Conservation (phyloP, 495 filamentous ascomycete species). For the Parathielavia appendiculata region DNA sequence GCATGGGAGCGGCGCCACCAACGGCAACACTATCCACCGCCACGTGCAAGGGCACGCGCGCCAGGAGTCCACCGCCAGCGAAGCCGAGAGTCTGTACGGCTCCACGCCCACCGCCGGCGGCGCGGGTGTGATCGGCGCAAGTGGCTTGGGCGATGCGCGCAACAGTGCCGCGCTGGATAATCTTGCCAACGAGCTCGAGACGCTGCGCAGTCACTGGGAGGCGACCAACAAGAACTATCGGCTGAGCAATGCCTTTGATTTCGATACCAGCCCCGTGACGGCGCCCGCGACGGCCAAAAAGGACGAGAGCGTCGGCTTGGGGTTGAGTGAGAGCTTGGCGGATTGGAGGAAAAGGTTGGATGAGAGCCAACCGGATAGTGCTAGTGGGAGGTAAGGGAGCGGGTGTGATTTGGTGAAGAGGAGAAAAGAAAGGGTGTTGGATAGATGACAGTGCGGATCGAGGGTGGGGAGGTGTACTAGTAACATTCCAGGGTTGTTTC, state of each 20-base stretch:
- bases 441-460: not conserved
- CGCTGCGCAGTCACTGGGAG: conserved; percentile 87
- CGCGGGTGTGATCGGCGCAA: not conserved
- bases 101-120: not conserved
- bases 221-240: conserved; percentile 91
- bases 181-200: conserved; percentile 85
- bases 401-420: not conserved
- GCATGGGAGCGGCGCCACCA: conserved; percentile 5
- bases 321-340: conserved; percentile 62
- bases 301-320: conserved; percentile 41
- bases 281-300: conserved; percentile 37
- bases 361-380: conserved; percentile 28
- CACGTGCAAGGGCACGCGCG: conserved; percentile 43
- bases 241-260: conserved; percentile 78
- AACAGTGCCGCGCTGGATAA: conserved; percentile 85
- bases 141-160: conserved; percentile 45
- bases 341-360: conserved; percentile 73
- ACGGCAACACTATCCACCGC: not conserved
- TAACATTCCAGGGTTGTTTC: conserved; percentile 3
- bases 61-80: conserved; percentile 60
- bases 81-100: conserved; percentile 46
- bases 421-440: not conserved
- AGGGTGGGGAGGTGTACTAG: conserved; percentile 1
- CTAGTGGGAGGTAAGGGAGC: conserved; percentile 16
- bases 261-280: conserved; percentile 52